phyloP scores from a whole-genome alignment of 805 yeast genomes.

The Metschnikowia rubicola region DNA sequence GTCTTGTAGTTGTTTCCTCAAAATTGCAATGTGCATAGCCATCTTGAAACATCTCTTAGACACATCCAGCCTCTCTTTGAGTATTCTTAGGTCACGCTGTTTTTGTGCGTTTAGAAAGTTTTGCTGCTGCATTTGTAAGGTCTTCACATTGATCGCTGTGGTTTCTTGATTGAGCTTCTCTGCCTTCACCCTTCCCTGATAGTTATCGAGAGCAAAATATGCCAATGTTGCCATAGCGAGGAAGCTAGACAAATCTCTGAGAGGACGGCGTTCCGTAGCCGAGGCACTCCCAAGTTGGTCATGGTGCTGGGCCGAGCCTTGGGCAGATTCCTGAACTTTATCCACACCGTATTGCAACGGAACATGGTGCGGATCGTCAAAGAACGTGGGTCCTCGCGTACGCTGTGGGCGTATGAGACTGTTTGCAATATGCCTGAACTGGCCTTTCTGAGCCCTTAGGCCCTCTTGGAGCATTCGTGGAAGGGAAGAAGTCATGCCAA shows the following conservation, averaged over 20 bases:
- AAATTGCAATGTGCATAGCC: constrained; percentile 64
- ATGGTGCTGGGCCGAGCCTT: not conserved
- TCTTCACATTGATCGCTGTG: constrained; percentile 35
- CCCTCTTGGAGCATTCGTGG: constrained; percentile 1
- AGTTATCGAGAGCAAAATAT: constrained; percentile 52
- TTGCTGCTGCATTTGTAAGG: constrained; percentile 42
- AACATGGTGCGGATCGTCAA: constrained; percentile 10
- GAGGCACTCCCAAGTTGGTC: not conserved
- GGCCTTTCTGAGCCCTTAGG: not conserved
- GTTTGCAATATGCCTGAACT: not conserved
- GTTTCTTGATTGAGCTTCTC: constrained; percentile 35
- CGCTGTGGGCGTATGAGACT: not conserved
- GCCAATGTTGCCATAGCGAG: constrained; percentile 42
- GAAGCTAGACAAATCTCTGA: constrained; percentile 37
- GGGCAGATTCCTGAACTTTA: not conserved
- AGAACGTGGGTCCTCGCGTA: constrained; percentile 9
- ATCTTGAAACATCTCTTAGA: constrained; percentile 52
- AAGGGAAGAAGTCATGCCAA: not conserved
- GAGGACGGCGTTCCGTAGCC: constrained; percentile 4
- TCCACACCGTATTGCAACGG: constrained; percentile 8
- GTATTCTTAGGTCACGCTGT: constrained; percentile 49
- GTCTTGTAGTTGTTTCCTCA: constrained; percentile 59
- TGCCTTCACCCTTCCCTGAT: constrained; percentile 37
- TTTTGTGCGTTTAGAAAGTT: constrained; percentile 49
- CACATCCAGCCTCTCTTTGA: constrained; percentile 49